A percentile compares a stretch with the other conserved stretches of the same genome.
These are phyloP conservation scores for Ustilago curta DNA, from an alignment of 1,284 basidiomycete species.

Conservation along the genomic window DNA sequence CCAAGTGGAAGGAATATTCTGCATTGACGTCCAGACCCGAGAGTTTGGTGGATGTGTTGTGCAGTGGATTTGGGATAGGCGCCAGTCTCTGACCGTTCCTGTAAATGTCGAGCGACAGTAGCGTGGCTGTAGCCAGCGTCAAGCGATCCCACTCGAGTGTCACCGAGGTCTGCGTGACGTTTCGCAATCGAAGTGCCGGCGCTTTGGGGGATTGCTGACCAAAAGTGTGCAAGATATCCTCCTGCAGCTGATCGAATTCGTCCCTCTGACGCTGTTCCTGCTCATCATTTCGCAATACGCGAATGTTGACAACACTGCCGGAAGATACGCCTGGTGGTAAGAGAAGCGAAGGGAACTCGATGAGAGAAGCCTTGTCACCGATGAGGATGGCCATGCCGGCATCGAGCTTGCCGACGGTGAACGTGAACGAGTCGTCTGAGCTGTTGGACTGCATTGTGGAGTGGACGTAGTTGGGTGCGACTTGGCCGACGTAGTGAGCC, in stretches of 20 bases:
- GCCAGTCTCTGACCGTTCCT: conserved; percentile 65
- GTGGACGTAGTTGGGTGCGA: conserved; percentile 57
- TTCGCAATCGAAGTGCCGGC: conserved; percentile 59
- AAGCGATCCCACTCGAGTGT: conserved; percentile 68
- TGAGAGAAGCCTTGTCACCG: conserved; percentile 67
- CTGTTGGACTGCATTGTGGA: conserved; percentile 45
- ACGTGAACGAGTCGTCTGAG: conserved; percentile 56
- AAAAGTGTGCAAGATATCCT: conserved; percentile 65
- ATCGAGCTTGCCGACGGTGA: conserved; percentile 69
- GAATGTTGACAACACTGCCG: conserved; percentile 67
- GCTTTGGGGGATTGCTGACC: conserved; percentile 60
- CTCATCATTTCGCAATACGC: conserved; percentile 62
- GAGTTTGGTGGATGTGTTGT: conserved; percentile 66
- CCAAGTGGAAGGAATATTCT: conserved; percentile 68
- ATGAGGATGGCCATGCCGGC: conserved; percentile 69
- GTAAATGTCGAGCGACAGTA: conserved; percentile 66
- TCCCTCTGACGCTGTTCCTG: conserved; percentile 59
- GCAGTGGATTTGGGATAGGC: conserved; percentile 64
- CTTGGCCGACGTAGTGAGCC: conserved; percentile 54
- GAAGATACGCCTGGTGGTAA: conserved; percentile 63
- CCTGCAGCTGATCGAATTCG: conserved; percentile 65
- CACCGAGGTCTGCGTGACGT: conserved; percentile 67
- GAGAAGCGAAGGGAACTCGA: conserved; percentile 68
- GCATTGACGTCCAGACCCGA: conserved; percentile 65
- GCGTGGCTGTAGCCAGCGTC: conserved; percentile 57